Conservation (phyloP, 257 asterid genomes). For the Sherardia arvensis region DNA sequence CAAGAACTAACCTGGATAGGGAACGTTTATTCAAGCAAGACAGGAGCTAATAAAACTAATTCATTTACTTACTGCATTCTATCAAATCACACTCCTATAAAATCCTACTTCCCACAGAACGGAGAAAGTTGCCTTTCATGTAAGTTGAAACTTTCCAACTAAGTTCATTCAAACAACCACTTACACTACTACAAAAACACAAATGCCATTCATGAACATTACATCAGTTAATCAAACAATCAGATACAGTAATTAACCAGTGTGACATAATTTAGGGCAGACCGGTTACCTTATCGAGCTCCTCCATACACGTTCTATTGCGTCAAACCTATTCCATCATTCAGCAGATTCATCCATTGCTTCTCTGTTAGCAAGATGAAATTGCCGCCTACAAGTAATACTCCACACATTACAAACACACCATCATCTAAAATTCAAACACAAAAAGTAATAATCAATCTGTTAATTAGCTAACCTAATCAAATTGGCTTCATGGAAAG, state of each 20-base stretch:
- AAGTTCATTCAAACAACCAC: background rate
- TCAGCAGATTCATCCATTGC: slow-evolving; percentile 99
- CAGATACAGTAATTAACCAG: background rate
- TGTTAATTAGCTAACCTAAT: slow-evolving; percentile 35
- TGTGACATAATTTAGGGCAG: background rate
- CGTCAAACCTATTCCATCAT: slow-evolving; percentile 82
- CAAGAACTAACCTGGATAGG: too few relatives aligned
- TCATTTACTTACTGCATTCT: too few relatives aligned
- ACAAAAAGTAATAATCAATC: background rate
- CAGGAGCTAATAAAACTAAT: too few relatives aligned
- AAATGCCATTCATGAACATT: background rate
- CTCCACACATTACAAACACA: slow-evolving; percentile 7
- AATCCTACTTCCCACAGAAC: too few relatives aligned
- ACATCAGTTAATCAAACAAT: background rate
- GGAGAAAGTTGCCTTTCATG: background rate
- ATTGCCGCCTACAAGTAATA: slow-evolving; percentile 58
- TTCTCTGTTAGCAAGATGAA: slow-evolving; percentile 95
- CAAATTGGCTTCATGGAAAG: slow-evolving; percentile 48
- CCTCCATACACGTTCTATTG: slow-evolving; percentile 36
- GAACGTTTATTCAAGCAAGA: background rate
- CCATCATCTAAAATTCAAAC: background rate
- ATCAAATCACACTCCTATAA: background rate
- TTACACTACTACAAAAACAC: background rate
- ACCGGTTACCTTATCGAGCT: slow-evolving; percentile 55
- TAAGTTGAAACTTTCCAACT: too few relatives aligned